A percentile compares a stretch with the other conserved stretches of the same genome.
Evolutionary conservation across 2,329 filamentous ascomycete species (phyloP).

Genomic region (Aspergillus sp.): DNA sequence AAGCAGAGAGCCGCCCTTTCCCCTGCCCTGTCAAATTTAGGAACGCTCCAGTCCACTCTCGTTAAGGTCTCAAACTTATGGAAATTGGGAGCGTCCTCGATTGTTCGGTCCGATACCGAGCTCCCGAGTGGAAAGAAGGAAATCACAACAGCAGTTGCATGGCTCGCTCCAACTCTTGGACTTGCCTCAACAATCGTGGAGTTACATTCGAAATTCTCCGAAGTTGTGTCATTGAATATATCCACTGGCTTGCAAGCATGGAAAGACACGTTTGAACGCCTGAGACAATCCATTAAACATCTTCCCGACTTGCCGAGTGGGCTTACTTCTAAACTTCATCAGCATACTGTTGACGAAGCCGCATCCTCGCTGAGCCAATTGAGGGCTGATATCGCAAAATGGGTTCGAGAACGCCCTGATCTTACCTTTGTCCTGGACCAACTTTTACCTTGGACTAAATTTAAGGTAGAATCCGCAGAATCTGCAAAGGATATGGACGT

Average conservation of each 20-base stretch:
- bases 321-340: slow-evolving; percentile 41
- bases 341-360: slow-evolving; percentile 29
- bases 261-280: slow-evolving; percentile 49
- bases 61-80: slow-evolving; percentile 35
- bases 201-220: slow-evolving; percentile 66
- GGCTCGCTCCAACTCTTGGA: slow-evolving; percentile 69
- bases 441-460: slow-evolving; percentile 63
- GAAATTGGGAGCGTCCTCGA: slow-evolving; percentile 24
- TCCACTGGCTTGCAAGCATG: slow-evolving; percentile 51
- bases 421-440: slow-evolving; percentile 66
- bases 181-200: slow-evolving; percentile 63
- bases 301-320: slow-evolving; percentile 53
- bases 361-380: slow-evolving; percentile 29
- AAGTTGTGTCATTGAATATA: slow-evolving; percentile 48
- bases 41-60: slow-evolving; percentile 29
- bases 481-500: slow-evolving; percentile 14
- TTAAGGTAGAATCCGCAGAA: slow-evolving; percentile 23
- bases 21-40: slow-evolving; percentile 30
- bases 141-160: slow-evolving; percentile 43
- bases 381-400: slow-evolving; percentile 43
- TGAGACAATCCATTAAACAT: slow-evolving; percentile 44
- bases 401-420: slow-evolving; percentile 53
- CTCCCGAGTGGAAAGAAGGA: slow-evolving; percentile 20
- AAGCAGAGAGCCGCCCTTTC: slow-evolving; percentile 40
- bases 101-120: slow-evolving; percentile 21